Evolutionary conservation across 2,329 filamentous ascomycete genomes (phyloP), one percentile per base, ranked within the genome.

Genomic region (Aspergillus aculeatinus): DNA sequence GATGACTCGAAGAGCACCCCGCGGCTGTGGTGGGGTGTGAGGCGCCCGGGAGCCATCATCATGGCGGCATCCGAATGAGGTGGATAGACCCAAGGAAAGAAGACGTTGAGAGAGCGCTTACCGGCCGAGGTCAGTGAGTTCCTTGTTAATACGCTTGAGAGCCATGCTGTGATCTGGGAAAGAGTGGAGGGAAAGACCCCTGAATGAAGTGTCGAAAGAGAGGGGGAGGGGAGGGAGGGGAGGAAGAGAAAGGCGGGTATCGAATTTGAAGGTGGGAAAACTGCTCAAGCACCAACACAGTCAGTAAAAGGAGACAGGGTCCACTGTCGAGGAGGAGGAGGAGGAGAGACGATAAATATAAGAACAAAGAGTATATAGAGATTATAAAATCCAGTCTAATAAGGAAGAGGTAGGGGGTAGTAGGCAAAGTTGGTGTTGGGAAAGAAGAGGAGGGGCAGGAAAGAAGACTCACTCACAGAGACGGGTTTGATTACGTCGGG

Each of bases 81-180:
- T 19, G 39, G 16, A 44, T 52, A 58, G 42, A 51, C 14, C 19
- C 33, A 62, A 54, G 42, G 59, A 57, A 49, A 54, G 27, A 47
- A 21, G 56, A 59, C 55, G 59, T 61, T 56, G 55, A 59, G 55
- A 47, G 52, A 55, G 48, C 48, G 69, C 79, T 75, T 77, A 82
- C 80, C 80, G 80, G 70, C 79, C 80, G 64, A 82, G 77, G 67
- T 82, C 80, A 76, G 77, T 77, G 69, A 82, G 79, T 78, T 82
- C 80, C 74, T 82, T 82, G 76, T 81, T 81, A 74, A 82, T 82
- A 71, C 80, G 75, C 78, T 82, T 82, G 62, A 81, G 76, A 74
- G 80, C 80, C 80, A 82, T 82, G 60, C 67, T 65, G 62, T 65
- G 63, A 59, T 58, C 53, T 61, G 51, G 14, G 53, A 57, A 52